These are phyloP conservation scores for Colletotrichum viniferum DNA, from an alignment of 2,329 filamentous ascomycete genomes.

Conservation along the genomic window DNA sequence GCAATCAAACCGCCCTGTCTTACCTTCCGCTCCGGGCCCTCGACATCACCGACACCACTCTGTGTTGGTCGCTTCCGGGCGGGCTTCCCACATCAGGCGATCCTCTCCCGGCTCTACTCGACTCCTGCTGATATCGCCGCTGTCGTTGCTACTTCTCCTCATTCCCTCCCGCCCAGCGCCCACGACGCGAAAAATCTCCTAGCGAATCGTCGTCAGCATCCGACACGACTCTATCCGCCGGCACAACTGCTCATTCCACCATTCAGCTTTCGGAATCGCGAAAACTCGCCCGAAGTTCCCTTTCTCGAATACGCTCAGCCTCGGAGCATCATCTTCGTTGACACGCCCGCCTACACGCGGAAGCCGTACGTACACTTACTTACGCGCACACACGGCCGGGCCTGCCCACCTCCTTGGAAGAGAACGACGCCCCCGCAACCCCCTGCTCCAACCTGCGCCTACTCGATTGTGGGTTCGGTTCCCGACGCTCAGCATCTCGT, in stretches of 20 bases:
- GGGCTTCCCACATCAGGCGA: constrained; percentile 13
- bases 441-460: constrained; percentile 21
- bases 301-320: neutral
- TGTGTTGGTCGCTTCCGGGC: neutral
- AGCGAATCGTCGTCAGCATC: neutral
- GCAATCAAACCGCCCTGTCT: neutral
- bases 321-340: neutral
- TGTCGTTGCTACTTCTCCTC: neutral
- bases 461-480: constrained; percentile 20
- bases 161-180: neutral
- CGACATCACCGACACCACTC: constrained; percentile 2
- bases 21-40: neutral
- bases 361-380: neutral
- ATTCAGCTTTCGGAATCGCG: constrained; percentile 1
- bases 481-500: constrained; percentile 11
- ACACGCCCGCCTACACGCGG: neutral
- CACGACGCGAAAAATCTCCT: constrained; percentile 6
- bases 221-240: constrained; percentile 3
- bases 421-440: constrained; percentile 15
- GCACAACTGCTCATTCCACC: neutral
- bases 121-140: neutral
- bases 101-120: neutral
- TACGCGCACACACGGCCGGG: neutral
- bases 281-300: neutral
- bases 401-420: neutral